Evolutionary conservation across 1,139 yeast species (phyloP).

Genomic region (Hansenula lynferdii): DNA sequence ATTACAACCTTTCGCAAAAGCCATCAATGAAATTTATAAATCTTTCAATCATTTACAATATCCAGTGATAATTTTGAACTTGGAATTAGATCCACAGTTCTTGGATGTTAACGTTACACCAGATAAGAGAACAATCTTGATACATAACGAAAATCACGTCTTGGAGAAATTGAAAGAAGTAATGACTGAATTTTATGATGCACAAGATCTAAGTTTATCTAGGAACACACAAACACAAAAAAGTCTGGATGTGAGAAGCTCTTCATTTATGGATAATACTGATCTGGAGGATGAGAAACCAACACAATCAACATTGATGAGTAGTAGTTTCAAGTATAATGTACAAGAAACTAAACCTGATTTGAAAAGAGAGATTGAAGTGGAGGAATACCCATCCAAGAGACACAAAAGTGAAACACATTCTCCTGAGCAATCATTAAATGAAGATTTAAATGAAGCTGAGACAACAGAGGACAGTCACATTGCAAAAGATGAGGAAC

Average conservation of each 20-base stretch:
- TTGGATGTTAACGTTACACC: conserved; percentile 90
- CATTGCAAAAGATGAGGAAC: background rate
- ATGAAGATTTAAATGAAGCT: too few species aligned
- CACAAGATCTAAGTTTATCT: conserved; percentile 33
- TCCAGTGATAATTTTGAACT: conserved; percentile 68
- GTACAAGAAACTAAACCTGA: background rate
- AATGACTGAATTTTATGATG: conserved; percentile 38
- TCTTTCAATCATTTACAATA: conserved; percentile 65
- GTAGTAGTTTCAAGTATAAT: conserved; percentile 1
- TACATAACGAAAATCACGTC: conserved; percentile 60
- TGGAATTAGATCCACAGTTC: conserved; percentile 44
- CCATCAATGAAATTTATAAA: conserved; percentile 70
- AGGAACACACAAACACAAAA: background rate
- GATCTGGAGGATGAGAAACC: conserved; percentile 4
- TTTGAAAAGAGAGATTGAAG: background rate
- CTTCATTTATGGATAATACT: background rate
- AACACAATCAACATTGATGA: conserved; percentile 1
- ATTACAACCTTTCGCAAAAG: conserved; percentile 49
- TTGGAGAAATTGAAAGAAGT: conserved; percentile 45
- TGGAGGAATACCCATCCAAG: too few species aligned
- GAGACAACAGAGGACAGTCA: background rate
- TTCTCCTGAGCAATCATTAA: too few species aligned
- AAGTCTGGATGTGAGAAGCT: background rate
- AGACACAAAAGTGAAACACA: too few species aligned
- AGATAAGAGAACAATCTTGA: conserved; percentile 69